Base-by-base conservation (phyloP, 768 basidiomycete species). In the Inosperma sp. region DNA sequence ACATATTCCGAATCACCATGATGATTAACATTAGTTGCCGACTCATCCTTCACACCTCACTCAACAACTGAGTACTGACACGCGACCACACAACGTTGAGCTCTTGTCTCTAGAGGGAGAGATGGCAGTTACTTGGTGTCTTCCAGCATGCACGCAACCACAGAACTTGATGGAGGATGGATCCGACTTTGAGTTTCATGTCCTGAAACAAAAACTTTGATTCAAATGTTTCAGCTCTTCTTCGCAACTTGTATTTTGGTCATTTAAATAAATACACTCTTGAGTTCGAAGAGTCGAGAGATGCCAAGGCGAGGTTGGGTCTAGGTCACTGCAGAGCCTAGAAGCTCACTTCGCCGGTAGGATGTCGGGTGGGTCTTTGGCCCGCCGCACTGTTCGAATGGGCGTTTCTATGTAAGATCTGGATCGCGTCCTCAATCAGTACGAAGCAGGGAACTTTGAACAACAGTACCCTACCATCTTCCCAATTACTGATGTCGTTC, bases 241-340 rank as follows among this genome's bases (percentile, higher is more conserved):
- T 94, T 92, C 0, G 91, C 92, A 0, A 88, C 88, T 65, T 90
- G 85, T 22, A 95, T 88, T 64, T 93, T 90, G n/a, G n/a, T n/a
- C n/a, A n/a, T n/a, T n/a, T n/a, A 63, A 94, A 91, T n/a, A 49
- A 94, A 95, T 0, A 93, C 88, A 9, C 77, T 73, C 68, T 94
- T 94, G 52, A 94, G 77, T 61, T 94, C 92, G 82, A 10, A 93
- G 68, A 0, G 90, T 93, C 7, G 89, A 92, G 12, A 93, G 88
- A 7, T 88, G n/a, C n/a, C n/a, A n/a, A n/a, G n/a, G n/a, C n/a
- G n/a, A n/a, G n/a, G n/a, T n/a, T n/a, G n/a, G n/a, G n/a, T n/a
- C n/a, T n/a, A n/a, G n/a, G n/a, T n/a, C n/a, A n/a, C n/a, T n/a
- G n/a, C n/a, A n/a, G n/a, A n/a, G n/a, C n/a, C n/a, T n/a, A n/a